Conservation (phyloP, 805 yeast species). For the Sugiyamaella marilandica region DNA sequence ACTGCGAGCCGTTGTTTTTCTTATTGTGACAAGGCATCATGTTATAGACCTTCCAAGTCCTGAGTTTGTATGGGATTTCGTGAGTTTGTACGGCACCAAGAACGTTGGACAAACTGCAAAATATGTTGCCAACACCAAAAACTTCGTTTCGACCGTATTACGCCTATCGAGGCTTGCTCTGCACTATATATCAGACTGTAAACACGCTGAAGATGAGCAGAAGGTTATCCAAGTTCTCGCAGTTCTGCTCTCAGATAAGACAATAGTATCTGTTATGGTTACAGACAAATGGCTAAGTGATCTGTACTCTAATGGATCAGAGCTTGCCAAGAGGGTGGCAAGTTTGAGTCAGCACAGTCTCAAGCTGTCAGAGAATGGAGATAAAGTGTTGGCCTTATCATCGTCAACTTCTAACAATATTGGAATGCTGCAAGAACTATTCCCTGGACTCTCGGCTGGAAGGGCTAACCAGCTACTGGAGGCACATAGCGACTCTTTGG, state of each 20-base stretch:
- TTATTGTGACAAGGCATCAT: constrained; percentile 4
- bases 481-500: constrained; percentile 49
- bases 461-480: constrained; percentile 48
- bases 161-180: constrained; percentile 10
- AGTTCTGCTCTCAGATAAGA: constrained; percentile 9
- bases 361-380: background rate
- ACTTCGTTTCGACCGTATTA: background rate
- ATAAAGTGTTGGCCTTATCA: background rate
- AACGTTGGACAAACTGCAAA: constrained; percentile 12
- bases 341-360: constrained; percentile 4
- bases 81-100: constrained; percentile 21
- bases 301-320: constrained; percentile 9
- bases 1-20: constrained; percentile 3
- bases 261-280: constrained; percentile 1
- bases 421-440: constrained; percentile 47
- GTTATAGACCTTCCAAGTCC: constrained; percentile 14
- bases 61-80: constrained; percentile 27
- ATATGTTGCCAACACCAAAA: constrained; percentile 4
- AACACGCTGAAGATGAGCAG: background rate
- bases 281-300: constrained; percentile 17
- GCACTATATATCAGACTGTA: background rate
- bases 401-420: constrained; percentile 31
- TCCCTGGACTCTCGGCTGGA: constrained; percentile 54
- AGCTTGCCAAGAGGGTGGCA: constrained; percentile 7
- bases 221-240: constrained; percentile 2